phyloP scores from a whole-genome alignment of 176 grass and related monocot species.

The Aegilops longissima region DNA sequence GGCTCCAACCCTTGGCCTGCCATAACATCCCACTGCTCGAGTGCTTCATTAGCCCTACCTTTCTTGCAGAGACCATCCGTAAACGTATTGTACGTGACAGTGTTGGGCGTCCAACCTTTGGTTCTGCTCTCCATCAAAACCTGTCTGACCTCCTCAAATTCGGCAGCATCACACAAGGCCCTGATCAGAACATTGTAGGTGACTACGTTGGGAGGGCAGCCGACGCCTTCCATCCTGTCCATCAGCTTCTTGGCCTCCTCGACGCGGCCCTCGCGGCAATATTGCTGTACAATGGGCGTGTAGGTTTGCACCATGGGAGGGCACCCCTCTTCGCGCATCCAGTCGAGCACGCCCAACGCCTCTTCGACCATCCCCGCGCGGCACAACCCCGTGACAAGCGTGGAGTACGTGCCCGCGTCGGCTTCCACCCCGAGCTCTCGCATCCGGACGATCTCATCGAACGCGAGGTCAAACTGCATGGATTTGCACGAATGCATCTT shows the following conservation, averaged over 20 bases:
- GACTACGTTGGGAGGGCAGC: conserved; percentile 52
- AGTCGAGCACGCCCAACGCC: conserved; percentile 64
- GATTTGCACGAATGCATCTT: conserved; percentile 50
- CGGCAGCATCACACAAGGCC: conserved; percentile 43
- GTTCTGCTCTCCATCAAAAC: conserved; percentile 41
- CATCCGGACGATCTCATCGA: conserved; percentile 35
- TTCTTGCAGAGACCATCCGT: conserved; percentile 72
- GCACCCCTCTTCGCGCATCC: conserved; percentile 57
- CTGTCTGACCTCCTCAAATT: conserved; percentile 53
- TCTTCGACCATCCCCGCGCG: conserved; percentile 26
- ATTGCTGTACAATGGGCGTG: conserved; percentile 69
- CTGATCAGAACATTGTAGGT: conserved; percentile 80
- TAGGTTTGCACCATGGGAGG: conserved; percentile 58
- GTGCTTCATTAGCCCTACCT: conserved; percentile 52
- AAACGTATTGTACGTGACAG: conserved; percentile 72
- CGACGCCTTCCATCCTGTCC: conserved; percentile 43
- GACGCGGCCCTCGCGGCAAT: conserved; percentile 62
- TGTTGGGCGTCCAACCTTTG: conserved; percentile 51
- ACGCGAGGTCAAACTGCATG: conserved; percentile 50
- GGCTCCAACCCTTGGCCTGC: conserved; percentile 47
- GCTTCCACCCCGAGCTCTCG: conserved; percentile 37
- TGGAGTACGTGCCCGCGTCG: conserved; percentile 57
- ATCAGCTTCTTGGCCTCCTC: conserved; percentile 69
- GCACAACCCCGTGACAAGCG: conserved; percentile 38
- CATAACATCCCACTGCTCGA: conserved; percentile 50